Conservation (phyloP, 345 rosid species). For the Citrus medica region DNA sequence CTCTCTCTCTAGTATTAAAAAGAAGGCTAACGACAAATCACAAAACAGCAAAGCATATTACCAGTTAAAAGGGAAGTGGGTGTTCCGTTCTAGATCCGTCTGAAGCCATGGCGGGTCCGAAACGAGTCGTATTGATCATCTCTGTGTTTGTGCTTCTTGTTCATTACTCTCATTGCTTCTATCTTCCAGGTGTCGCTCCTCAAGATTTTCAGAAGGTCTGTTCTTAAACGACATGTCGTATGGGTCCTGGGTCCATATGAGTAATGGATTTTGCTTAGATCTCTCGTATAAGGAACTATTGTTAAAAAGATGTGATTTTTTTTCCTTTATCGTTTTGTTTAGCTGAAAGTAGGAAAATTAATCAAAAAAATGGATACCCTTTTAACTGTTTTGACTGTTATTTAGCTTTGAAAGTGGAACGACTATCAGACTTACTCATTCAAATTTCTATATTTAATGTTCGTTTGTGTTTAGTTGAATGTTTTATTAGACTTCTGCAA, state of each 20-base stretch:
- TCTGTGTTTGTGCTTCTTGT: constrained; percentile 16
- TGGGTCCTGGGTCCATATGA: neutral
- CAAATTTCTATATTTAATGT: neutral
- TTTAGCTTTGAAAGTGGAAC: neutral
- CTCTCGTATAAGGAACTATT: neutral
- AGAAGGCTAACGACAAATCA: neutral
- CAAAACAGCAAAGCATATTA: neutral
- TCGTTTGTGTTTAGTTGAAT: neutral
- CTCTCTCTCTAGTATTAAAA: constrained; percentile 10
- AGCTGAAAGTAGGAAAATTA: neutral
- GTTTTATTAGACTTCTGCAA: neutral
- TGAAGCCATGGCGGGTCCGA: constrained; percentile 37
- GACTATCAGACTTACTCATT: neutral
- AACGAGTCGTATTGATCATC: constrained; percentile 28
- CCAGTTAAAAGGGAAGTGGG: constrained; percentile 10
- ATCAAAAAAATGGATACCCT: neutral
- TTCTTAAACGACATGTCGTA: neutral
- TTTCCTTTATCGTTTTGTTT: neutral
- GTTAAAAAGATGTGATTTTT: neutral
- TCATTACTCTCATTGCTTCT: constrained; percentile 40
- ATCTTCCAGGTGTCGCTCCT: constrained; percentile 84
- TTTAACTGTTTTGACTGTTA: neutral
- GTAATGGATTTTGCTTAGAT: constrained; percentile 5
- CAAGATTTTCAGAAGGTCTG: constrained; percentile 53
- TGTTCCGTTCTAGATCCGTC: constrained; percentile 12